These are phyloP conservation scores for Clathrospora elynae DNA, from an alignment of 2,329 filamentous ascomycete species.

Conservation along the genomic window DNA sequence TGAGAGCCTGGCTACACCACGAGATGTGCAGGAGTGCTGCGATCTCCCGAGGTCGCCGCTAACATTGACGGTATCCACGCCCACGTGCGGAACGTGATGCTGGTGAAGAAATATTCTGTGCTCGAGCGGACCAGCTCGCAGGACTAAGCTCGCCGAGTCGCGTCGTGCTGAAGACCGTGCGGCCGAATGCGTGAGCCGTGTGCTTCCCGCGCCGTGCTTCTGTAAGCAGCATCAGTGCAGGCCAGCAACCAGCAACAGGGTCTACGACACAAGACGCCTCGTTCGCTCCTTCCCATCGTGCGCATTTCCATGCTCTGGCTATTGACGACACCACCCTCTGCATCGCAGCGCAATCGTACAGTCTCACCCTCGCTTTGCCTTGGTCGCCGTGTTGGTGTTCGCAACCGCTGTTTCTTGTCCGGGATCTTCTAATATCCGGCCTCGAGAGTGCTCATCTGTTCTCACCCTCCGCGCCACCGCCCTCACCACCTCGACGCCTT, in stretches of 20 bases:
- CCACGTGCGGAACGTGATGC: constrained; percentile 11
- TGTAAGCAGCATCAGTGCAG: constrained; percentile 14
- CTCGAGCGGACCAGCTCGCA: constrained; percentile 11
- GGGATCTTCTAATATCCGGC: constrained; percentile 16
- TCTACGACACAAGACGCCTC: constrained; percentile 5
- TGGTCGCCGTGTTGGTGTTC: constrained; percentile 14
- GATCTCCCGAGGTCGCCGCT: too few species aligned
- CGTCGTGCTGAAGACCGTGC: constrained; percentile 14
- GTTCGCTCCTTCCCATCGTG: constrained; percentile 6
- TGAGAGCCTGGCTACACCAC: too few species aligned
- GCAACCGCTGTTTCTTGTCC: constrained; percentile 17
- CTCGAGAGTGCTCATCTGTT: constrained; percentile 16
- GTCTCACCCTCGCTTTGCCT: constrained; percentile 14
- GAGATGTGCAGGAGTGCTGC: too few species aligned
- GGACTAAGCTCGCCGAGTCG: constrained; percentile 5
- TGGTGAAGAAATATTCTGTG: constrained; percentile 7
- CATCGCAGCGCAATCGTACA: constrained; percentile 12
- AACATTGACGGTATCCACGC: too few species aligned
- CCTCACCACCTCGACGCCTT: constrained; percentile 9
- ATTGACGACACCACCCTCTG: constrained; percentile 16
- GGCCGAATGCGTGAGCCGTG: constrained; percentile 17
- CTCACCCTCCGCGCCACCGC: constrained; percentile 24
- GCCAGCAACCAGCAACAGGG: constrained; percentile 5
- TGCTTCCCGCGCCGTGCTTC: constrained; percentile 14
- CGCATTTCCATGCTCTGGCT: constrained; percentile 11